Evolutionary conservation across 2,329 filamentous ascomycete species (phyloP), one percentile per base, ranked within the genome.

Genomic region (Sclerotinia trifoliorum): DNA sequence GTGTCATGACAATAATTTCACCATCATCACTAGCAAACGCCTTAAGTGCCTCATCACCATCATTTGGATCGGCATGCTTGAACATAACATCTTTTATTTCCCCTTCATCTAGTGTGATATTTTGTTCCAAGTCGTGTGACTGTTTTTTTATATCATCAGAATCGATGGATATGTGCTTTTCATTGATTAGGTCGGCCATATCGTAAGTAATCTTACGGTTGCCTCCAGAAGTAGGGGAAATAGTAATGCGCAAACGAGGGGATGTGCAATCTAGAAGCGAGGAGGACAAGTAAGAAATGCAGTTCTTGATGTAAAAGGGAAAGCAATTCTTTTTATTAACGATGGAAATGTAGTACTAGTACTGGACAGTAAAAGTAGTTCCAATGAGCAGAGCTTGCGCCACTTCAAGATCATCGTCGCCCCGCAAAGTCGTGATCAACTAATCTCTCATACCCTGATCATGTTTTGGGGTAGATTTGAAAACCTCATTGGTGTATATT

Each of bases 11-110:
- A 58, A 81, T 75, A 4, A 66, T 70, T 69, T 80, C 78, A 19
- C 77, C 79, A 19, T 75, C 76, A 46, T 82, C 76, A 21, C 77
- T 80, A 19, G 68, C 75, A 42, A 82, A 77, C 6, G 81, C 78
- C 66, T 79, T 78, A 57, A 82, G 75, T 5, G 81, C 81, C 69
- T 80, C 80, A 72, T 83, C 81, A 11, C 79, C 80, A 70, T 82
- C 78, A 70, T 79, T 78, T 54, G 72, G 72, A 67, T 79, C 75
- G 32, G 78, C 78, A 66, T 81, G 80, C 66, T 78, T 78, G 52
- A 74, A 71, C n/a, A 69, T 65, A 6, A 62, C 52, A 63, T 71
- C 68, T n/a, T 67, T 69, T 1, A 68, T n/a, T 10, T 74, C 73
- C 10, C 72, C 71, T 26, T 74, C 68, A 5, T 58, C 70, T 26